Base-by-base conservation (phyloP, 2,329 filamentous ascomycete genomes). In the Periconia digitata region DNA sequence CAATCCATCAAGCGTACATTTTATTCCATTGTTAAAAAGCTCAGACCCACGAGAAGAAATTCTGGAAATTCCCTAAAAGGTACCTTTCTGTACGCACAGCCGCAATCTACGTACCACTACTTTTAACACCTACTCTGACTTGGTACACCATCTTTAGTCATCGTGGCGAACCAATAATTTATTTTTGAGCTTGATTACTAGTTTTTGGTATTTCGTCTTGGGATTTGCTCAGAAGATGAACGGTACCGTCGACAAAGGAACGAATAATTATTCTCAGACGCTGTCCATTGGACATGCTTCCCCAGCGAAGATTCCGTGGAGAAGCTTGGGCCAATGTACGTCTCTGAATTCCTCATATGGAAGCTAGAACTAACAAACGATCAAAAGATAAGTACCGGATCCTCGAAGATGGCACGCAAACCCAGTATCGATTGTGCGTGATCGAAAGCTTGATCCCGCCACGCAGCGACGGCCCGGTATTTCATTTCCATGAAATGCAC, bases 401-500 rank as follows among this genome's bases (percentile, higher is more conserved):
- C 10, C 32, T 50, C n/a, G 47, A 50, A 36, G 47, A 50, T 23
- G 47, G 47, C 8, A 27, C 47, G 16, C 42, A 46, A 20, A 50
- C 47, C n/a, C 47, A 50, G 24, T 40, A 46, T 24, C 47, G 47
- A 23, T 22, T 50, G 34, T 32, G 32, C n/a, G 43, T 45, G 8
- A 46, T 50, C 23, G 47, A 46, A 29, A 45, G 41, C 32, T 18
- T 32, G 20, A 40, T 50, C 12, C 47, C 47, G 17, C 47, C 47
- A 2, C 42, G 38, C 24, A 46, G 42, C 27, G 38, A 44, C 17
- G 47, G 47, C 17, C 47, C 47, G 12, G 43, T 50, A 18, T 50
- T 50, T 15, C 47, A 50, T 23, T 46, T 50, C 43, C 47, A 50
- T 24, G 47, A 50, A 32, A 50, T 50, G 47, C 47, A 50, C 20